Percentiles rank a stretch among this genome's conserved stretches.
These are phyloP conservation scores for Tetracentron sinense DNA, from an alignment of 164 flowering plant species.

Conservation along the genomic window DNA sequence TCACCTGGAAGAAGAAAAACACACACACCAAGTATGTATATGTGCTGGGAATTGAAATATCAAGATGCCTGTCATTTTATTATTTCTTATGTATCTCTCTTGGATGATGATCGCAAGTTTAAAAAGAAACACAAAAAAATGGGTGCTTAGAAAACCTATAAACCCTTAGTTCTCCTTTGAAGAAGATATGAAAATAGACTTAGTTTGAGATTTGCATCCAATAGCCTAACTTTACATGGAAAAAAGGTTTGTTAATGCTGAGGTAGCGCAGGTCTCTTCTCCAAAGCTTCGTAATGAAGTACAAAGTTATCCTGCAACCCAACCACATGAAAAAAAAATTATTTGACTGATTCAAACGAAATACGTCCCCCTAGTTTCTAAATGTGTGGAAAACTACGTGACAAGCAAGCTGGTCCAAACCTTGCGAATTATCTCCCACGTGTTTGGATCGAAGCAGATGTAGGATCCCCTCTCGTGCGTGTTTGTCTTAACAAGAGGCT, in stretches of 20 bases:
- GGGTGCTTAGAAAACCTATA: too few relatives aligned
- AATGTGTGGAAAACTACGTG: not conserved
- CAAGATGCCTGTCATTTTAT: too few relatives aligned
- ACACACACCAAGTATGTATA: too few relatives aligned
- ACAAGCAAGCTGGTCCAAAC: constrained; percentile 13
- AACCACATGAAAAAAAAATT: not conserved
- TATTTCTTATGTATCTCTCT: too few relatives aligned
- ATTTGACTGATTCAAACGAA: not conserved
- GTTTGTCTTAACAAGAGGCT: constrained; percentile 33
- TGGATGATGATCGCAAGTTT: too few relatives aligned
- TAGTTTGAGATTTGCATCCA: too few relatives aligned
- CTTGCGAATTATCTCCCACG: constrained; percentile 38
- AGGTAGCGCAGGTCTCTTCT: too few relatives aligned
- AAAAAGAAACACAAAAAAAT: too few relatives aligned
- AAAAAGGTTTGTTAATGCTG: constrained; percentile 18
- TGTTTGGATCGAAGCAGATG: constrained; percentile 37
- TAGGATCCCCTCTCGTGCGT: constrained; percentile 42
- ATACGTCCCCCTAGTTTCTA: not conserved
- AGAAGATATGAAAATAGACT: too few relatives aligned
- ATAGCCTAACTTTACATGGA: constrained; percentile 17
- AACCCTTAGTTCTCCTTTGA: too few relatives aligned
- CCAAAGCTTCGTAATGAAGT: constrained; percentile 33
- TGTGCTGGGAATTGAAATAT: too few relatives aligned
- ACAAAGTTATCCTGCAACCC: constrained; percentile 40
- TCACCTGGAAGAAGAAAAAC: too few relatives aligned